A percentile compares a stretch with the other conserved stretches of the same genome.
Evolutionary conservation across 2,329 filamentous ascomycete genomes (phyloP).

Genomic region (Pseudogymnoascus sp.): DNA sequence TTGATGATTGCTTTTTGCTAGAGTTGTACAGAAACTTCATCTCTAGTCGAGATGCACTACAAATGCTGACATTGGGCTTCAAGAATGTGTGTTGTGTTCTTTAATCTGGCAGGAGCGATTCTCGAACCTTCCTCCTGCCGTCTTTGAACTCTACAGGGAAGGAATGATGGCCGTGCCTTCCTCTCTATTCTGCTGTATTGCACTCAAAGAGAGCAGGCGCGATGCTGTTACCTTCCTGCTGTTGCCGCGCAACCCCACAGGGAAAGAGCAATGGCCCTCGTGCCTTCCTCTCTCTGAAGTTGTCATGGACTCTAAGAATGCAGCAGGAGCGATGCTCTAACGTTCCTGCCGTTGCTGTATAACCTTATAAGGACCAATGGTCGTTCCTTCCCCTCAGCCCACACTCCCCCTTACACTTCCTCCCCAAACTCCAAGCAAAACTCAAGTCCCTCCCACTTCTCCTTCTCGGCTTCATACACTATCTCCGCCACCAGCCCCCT

Average conservation of each 20-base stretch:
- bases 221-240: background rate
- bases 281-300: background rate
- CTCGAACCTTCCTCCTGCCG: background rate
- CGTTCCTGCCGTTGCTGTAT: background rate
- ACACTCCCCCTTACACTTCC: conserved; percentile 9
- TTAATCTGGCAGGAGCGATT: background rate
- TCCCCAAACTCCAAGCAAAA: conserved; percentile 32
- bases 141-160: background rate
- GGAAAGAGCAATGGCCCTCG: background rate
- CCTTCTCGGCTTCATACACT: conserved; percentile 20
- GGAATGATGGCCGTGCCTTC: background rate
- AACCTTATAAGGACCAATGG: background rate
- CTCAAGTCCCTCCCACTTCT: conserved; percentile 24
- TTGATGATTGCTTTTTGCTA: background rate
- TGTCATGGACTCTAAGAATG: background rate
- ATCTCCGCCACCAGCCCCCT: conserved; percentile 21
- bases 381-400: background rate
- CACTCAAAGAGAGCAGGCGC: background rate
- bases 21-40: too few relatives aligned
- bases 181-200: background rate
- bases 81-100: background rate
- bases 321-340: background rate
- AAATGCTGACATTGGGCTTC: background rate
- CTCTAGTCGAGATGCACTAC: too few relatives aligned
- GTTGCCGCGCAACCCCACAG: background rate